These are phyloP conservation scores for Wickerhamomyces kurtzmanii DNA, from an alignment of 805 yeast species.

Conservation along the genomic window DNA sequence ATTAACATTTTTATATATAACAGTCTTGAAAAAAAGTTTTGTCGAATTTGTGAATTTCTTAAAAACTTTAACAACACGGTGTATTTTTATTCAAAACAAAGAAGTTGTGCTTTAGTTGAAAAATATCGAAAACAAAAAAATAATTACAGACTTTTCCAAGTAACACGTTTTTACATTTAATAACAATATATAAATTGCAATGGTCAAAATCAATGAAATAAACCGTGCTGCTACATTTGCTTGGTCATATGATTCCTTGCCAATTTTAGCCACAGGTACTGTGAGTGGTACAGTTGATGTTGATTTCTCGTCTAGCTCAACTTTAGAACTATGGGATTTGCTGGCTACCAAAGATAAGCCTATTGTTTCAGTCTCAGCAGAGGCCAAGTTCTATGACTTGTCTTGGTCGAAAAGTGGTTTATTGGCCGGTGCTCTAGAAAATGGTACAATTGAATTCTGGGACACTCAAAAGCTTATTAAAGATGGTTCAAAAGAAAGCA, in stretches of 20 bases:
- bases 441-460: conserved; percentile 75
- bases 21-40: background rate
- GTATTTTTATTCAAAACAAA: background rate
- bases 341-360: conserved; percentile 31
- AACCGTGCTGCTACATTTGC: conserved; percentile 89
- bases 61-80: background rate
- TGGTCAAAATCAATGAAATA: conserved; percentile 82
- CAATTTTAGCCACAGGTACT: conserved; percentile 81
- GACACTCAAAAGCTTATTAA: conserved; percentile 42
- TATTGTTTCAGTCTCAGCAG: conserved; percentile 33
- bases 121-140: background rate
- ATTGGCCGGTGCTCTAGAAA: conserved; percentile 87
- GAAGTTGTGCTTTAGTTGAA: background rate
- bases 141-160: background rate
- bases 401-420: conserved; percentile 69
- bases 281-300: conserved; percentile 95
- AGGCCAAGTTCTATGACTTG: conserved; percentile 64
- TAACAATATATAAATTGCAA: conserved; percentile 11
- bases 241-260: conserved; percentile 75
- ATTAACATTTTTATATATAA: background rate
- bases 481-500: conserved; percentile 33
- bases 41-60: background rate
- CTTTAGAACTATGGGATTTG: conserved; percentile 74
- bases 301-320: conserved; percentile 68
- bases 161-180: background rate